Evolutionary conservation across 2,329 filamentous ascomycete genomes (phyloP).

Genomic region (Pseudopyrenochaeta lycopersici): DNA sequence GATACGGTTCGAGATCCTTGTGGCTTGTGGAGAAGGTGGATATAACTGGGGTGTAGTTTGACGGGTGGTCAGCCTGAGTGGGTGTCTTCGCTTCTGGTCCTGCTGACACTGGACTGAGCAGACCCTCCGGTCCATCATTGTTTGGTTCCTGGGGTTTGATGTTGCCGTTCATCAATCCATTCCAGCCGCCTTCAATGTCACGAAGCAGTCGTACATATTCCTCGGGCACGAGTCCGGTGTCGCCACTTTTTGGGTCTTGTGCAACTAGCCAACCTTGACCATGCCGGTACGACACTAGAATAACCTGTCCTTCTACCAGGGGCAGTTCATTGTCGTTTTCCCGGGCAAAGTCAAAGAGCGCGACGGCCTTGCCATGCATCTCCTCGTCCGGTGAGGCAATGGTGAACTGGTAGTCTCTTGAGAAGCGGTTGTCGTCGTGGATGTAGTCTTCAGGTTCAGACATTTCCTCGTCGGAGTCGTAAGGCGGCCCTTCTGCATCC

Average conservation of each 20-base stretch:
- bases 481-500: slow-evolving; percentile 50
- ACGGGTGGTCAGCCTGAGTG: slow-evolving; percentile 47
- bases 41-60: slow-evolving; percentile 55
- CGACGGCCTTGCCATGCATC: slow-evolving; percentile 96
- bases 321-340: slow-evolving; percentile 98
- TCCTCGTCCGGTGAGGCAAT: slow-evolving; percentile 96
- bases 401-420: slow-evolving; percentile 91
- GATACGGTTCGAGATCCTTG: slow-evolving; percentile 59
- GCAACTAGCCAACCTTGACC: slow-evolving; percentile 98
- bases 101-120: slow-evolving; percentile 44
- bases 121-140: slow-evolving; percentile 33
- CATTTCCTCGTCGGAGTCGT: slow-evolving; percentile 61
- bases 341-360: slow-evolving; percentile 91
- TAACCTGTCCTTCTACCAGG: slow-evolving; percentile 91
- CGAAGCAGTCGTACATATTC: slow-evolving; percentile 92
- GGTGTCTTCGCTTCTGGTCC: slow-evolving; percentile 51
- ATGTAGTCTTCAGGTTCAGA: slow-evolving; percentile 57
- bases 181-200: slow-evolving; percentile 89
- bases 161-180: slow-evolving; percentile 50
- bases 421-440: slow-evolving; percentile 79
- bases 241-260: slow-evolving; percentile 90
- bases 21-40: slow-evolving; percentile 62
- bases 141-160: slow-evolving; percentile 29
- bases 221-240: slow-evolving; percentile 94
- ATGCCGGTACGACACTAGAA: slow-evolving; percentile 94